Percentiles rank a stretch among this genome's conserved stretches.
Conservation (phyloP, 2,329 filamentous ascomycete species). For the Zarea fungicola region DNA sequence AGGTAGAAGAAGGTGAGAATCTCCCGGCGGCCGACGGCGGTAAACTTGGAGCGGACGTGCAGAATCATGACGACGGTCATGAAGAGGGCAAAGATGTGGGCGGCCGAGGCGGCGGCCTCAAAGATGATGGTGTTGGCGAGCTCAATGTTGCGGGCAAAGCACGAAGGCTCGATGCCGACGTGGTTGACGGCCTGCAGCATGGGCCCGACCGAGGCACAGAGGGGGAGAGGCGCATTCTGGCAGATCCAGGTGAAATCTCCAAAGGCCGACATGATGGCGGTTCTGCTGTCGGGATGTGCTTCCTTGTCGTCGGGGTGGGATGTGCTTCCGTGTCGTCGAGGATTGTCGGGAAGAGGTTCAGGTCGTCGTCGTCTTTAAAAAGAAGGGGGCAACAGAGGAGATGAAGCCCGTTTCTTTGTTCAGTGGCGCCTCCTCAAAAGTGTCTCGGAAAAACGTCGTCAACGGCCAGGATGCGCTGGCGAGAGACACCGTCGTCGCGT, state of each 20-base stretch:
- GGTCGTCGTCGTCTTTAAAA: no score
- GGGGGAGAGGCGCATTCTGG: slow-evolving; percentile 73
- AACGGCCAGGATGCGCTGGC: background rate
- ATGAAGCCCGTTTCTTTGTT: background rate
- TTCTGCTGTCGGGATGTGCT: background rate
- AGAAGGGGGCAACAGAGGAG: background rate
- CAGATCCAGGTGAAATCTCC: slow-evolving; percentile 88
- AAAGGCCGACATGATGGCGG: slow-evolving; percentile 67
- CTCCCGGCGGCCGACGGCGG: slow-evolving; percentile 75
- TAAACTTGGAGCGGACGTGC: slow-evolving; percentile 96
- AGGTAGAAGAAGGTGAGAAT: slow-evolving; percentile 93
- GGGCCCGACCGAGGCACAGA: slow-evolving; percentile 81
- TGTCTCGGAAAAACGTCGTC: background rate
- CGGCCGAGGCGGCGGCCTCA: slow-evolving; percentile 81
- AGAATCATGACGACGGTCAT: slow-evolving; percentile 96
- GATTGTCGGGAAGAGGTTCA: no score
- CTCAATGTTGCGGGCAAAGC: slow-evolving; percentile 92
- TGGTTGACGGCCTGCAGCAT: slow-evolving; percentile 61
- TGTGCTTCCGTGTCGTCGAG: no score
- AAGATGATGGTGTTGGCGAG: slow-evolving; percentile 98
- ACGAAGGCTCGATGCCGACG: slow-evolving; percentile 79
- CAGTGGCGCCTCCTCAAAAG: background rate
- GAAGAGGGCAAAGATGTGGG: slow-evolving; percentile 82
- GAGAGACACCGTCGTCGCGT: background rate
- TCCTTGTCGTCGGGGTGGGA: no score